These are phyloP conservation scores for Kodamaea anthophila DNA, from an alignment of 1,139 yeast species.

Conservation along the genomic window DNA sequence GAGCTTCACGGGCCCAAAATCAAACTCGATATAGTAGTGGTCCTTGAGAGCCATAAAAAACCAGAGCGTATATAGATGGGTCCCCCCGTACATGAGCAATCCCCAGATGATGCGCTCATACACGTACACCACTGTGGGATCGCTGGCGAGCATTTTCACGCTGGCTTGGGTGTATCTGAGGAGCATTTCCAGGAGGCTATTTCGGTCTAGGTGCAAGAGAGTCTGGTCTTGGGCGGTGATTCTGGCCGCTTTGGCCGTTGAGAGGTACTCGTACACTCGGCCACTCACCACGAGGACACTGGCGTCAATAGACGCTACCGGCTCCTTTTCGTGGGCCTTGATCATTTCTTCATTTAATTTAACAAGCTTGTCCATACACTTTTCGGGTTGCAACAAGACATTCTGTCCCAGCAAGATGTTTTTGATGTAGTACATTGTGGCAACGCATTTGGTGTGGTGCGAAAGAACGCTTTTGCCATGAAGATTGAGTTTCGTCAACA, in stretches of 20 bases:
- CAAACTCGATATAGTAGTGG: conserved; percentile 18
- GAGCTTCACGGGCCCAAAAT: conserved; percentile 19
- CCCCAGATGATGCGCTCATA: conserved; percentile 36
- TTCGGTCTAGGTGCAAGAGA: too few relatives aligned
- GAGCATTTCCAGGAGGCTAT: conserved; percentile 25
- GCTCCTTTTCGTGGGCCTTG: too few relatives aligned
- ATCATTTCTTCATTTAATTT: too few relatives aligned
- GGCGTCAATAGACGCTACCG: too few relatives aligned
- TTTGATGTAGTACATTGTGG: conserved; percentile 12
- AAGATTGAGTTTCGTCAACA: conserved; percentile 8
- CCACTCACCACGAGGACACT: too few relatives aligned
- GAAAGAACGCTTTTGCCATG: conserved; percentile 13
- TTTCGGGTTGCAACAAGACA: too few relatives aligned
- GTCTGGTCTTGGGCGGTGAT: too few relatives aligned
- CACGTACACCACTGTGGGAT: conserved; percentile 23
- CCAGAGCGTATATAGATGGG: conserved; percentile 37
- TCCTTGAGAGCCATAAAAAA: conserved; percentile 29
- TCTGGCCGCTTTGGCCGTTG: too few relatives aligned
- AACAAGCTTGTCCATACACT: too few relatives aligned
- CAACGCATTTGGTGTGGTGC: conserved; percentile 10
- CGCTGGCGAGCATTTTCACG: conserved; percentile 26
- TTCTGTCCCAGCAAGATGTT: too few relatives aligned
- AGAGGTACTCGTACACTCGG: too few relatives aligned
- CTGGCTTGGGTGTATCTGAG: conserved; percentile 28
- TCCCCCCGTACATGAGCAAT: conserved; percentile 37